Conservation (phyloP, 306 rosid species). For the peach (Prunus persica) region DNA sequence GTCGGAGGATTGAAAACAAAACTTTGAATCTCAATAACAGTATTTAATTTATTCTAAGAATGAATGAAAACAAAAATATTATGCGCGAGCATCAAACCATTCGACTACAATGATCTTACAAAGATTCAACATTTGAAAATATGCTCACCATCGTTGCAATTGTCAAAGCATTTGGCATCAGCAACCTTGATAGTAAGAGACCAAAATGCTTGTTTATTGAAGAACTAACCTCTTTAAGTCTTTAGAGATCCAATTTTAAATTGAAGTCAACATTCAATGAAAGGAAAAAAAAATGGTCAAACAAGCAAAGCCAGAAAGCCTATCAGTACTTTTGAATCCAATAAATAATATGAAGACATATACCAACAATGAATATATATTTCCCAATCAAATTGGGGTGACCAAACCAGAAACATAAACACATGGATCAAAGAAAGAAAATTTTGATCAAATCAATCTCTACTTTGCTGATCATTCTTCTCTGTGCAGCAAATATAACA, state of each 20-base stretch:
- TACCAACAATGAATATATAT: neutral
- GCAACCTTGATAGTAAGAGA: neutral
- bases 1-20: conserved; percentile 47
- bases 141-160: neutral
- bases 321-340: neutral
- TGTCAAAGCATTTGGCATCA: neutral
- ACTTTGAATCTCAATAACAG: no score
- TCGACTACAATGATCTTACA: neutral
- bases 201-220: neutral
- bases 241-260: neutral
- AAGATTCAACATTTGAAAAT: neutral
- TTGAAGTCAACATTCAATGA: neutral
- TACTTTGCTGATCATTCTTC: neutral
- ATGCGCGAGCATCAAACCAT: neutral
- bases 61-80: neutral
- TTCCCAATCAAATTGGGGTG: neutral
- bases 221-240: neutral
- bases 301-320: neutral
- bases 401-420: neutral
- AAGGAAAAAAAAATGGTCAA: neutral
- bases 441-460: neutral
- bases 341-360: neutral
- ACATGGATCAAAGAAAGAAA: conserved; percentile 13
- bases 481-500: neutral
- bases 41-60: neutral